Evolutionary conservation across 2,329 filamentous ascomycete genomes (phyloP).

Genomic region (Cladosporium sp.): DNA sequence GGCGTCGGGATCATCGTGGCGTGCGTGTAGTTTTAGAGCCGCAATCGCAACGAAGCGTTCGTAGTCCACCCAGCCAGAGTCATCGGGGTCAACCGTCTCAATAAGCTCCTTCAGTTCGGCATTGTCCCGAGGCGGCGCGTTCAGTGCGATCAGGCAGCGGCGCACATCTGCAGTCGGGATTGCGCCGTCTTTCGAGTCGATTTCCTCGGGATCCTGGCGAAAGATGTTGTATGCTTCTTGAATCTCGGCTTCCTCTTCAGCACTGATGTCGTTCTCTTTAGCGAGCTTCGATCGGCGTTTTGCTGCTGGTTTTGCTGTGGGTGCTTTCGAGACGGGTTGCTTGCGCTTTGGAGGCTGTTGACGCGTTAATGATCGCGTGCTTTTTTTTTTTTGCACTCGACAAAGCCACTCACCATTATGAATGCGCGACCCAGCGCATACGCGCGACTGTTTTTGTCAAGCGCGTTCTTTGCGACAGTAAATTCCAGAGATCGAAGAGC

Average conservation of each 20-base stretch:
- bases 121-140: conserved; percentile 58
- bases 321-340: conserved; percentile 19
- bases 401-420: not conserved
- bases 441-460: not conserved
- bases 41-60: conserved; percentile 79
- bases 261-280: conserved; percentile 80
- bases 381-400: not conserved
- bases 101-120: conserved; percentile 71
- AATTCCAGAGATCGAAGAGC: not conserved
- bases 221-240: conserved; percentile 85
- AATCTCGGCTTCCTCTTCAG: conserved; percentile 82
- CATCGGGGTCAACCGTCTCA: conserved; percentile 74
- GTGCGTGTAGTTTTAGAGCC: conserved; percentile 70
- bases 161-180: conserved; percentile 40
- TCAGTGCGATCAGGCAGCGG: conserved; percentile 59
- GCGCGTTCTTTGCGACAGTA: not conserved
- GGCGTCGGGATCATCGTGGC: conserved; percentile 42
- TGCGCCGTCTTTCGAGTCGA: conserved; percentile 57
- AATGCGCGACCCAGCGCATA: not conserved
- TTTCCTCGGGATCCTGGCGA: conserved; percentile 36
- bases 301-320: conserved; percentile 29
- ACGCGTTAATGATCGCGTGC: not conserved
- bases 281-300: conserved; percentile 78
- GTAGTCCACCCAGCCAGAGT: conserved; percentile 71
- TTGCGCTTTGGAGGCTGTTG: conserved; percentile 28